These are phyloP conservation scores for Amanita polypyramis DNA, from an alignment of 768 basidiomycete genomes.

Conservation along the genomic window DNA sequence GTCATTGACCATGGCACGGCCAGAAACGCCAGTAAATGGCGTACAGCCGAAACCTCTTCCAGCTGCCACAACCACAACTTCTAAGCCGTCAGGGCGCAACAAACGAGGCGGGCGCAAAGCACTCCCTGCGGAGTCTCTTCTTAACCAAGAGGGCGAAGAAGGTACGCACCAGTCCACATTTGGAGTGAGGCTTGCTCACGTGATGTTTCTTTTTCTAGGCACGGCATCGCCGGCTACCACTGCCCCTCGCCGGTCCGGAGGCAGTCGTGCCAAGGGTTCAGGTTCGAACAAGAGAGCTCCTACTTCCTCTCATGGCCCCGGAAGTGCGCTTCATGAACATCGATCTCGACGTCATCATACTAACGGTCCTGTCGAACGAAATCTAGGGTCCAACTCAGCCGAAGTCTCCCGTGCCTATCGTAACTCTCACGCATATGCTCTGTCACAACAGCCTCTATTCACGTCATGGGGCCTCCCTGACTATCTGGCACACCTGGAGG, in stretches of 20 bases:
- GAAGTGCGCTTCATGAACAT: slow-evolving; percentile 30
- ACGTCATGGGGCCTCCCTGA: slow-evolving; percentile 91
- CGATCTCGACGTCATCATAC: slow-evolving; percentile 39
- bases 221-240: slow-evolving; percentile 11
- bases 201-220: slow-evolving; percentile 2
- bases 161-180: slow-evolving; percentile 29
- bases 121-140: slow-evolving; percentile 13
- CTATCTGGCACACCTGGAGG: slow-evolving; percentile 80
- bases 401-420: slow-evolving; percentile 60
- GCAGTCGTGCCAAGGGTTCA: slow-evolving; percentile 28
- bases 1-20: slow-evolving; percentile 26
- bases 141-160: slow-evolving; percentile 45
- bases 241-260: slow-evolving; percentile 27
- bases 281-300: slow-evolving; percentile 31
- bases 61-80: slow-evolving; percentile 18
- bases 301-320: slow-evolving; percentile 20
- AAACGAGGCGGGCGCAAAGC: slow-evolving; percentile 37
- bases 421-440: slow-evolving; percentile 70
- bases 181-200: slow-evolving; percentile 7
- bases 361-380: slow-evolving; percentile 25
- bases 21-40: slow-evolving; percentile 27
- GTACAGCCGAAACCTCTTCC: neutral
- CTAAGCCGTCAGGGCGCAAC: slow-evolving; percentile 25
- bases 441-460: slow-evolving; percentile 68
- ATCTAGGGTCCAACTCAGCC: slow-evolving; percentile 26